Percentiles rank a stretch among this genome's conserved stretches.
Evolutionary conservation across 805 yeast species (phyloP).

Genomic region (Diddensiella caesifluorescens): DNA sequence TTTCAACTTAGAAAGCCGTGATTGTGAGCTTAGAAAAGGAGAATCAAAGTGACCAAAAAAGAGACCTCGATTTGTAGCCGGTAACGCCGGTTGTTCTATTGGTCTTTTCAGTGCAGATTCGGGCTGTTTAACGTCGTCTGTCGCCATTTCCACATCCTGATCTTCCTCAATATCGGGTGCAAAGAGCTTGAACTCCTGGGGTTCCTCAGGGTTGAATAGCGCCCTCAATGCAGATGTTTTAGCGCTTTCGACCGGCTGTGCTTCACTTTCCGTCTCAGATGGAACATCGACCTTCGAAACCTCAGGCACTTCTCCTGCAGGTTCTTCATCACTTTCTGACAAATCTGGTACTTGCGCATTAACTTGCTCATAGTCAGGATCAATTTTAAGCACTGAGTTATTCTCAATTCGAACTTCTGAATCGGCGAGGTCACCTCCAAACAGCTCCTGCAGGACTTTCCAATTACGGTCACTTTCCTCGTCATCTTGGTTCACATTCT

Average conservation of each 20-base stretch:
- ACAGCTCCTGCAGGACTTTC: constrained; percentile 44
- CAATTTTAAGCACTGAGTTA: neutral
- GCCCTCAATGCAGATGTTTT: constrained; percentile 16
- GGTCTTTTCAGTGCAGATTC: neutral
- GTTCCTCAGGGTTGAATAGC: constrained; percentile 17
- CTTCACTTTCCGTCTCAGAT: constrained; percentile 1
- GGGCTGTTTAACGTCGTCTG: neutral
- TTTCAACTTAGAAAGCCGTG: constrained; percentile 51
- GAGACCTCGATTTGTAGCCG: constrained; percentile 30
- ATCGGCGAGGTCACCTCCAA: constrained; percentile 35
- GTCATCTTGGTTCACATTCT: constrained; percentile 18
- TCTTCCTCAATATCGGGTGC: constrained; percentile 17
- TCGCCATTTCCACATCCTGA: constrained; percentile 8
- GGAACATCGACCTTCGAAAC: constrained; percentile 4
- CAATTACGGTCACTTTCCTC: constrained; percentile 41
- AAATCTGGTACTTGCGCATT: neutral
- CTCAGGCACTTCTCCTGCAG: constrained; percentile 3
- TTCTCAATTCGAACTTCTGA: constrained; percentile 22
- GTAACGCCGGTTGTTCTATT: neutral
- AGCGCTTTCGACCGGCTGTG: constrained; percentile 6
- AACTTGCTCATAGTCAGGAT: constrained; percentile 2
- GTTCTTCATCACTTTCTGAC: neutral
- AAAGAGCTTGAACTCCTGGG: constrained; percentile 19
- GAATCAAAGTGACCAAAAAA: constrained; percentile 83
- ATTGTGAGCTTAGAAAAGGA: constrained; percentile 80